Evolutionary conservation across 805 yeast genomes (phyloP).

Genomic region (Candida jianshihensis): DNA sequence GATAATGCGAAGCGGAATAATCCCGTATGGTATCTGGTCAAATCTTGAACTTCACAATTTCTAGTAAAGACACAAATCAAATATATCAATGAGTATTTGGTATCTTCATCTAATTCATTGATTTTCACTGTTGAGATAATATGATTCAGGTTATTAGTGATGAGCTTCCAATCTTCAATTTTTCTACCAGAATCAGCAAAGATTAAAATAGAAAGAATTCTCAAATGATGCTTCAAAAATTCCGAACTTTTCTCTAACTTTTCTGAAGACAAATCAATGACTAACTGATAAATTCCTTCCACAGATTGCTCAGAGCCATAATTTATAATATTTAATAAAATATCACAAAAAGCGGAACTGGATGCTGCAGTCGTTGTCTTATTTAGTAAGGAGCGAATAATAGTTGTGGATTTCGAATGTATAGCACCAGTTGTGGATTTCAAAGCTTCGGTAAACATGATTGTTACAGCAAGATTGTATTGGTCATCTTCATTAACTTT

Average conservation of each 20-base stretch:
- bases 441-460: constrained; percentile 66
- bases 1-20: constrained; percentile 34
- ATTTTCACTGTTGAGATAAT: constrained; percentile 3
- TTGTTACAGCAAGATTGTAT: constrained; percentile 51
- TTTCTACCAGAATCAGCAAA: constrained; percentile 71
- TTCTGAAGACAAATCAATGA: constrained; percentile 19
- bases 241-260: constrained; percentile 10
- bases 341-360: constrained; percentile 48
- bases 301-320: constrained; percentile 48
- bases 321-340: constrained; percentile 43
- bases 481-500: constrained; percentile 34
- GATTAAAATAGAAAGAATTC: constrained; percentile 39
- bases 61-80: constrained; percentile 45
- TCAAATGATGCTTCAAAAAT: constrained; percentile 13
- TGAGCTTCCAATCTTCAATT: constrained; percentile 43
- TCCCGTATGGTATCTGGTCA: constrained; percentile 40
- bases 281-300: constrained; percentile 33
- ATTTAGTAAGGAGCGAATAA: constrained; percentile 40
- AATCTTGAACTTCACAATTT: constrained; percentile 42
- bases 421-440: constrained; percentile 63
- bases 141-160: constrained; percentile 18
- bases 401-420: constrained; percentile 60
- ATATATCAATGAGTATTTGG: constrained; percentile 29
- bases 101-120: background rate
- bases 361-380: constrained; percentile 17